A percentile compares a stretch with the other conserved stretches of the same genome.
Conservation (phyloP, 2,329 filamentous ascomycete genomes). For the Pyrenophora teres region DNA sequence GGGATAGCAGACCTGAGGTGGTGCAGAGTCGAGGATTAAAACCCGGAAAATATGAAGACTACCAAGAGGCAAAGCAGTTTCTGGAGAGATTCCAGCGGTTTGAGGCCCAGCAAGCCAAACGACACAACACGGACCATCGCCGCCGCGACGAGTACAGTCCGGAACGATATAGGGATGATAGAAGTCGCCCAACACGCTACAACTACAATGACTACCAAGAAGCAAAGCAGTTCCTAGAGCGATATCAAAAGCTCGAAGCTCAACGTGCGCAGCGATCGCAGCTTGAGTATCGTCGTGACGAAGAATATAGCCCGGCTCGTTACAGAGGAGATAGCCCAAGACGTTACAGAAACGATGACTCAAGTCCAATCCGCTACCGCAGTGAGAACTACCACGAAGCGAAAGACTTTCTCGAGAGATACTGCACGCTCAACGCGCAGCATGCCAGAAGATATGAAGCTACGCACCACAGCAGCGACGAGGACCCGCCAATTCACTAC, state of each 20-base stretch:
- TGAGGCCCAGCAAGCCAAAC: neutral
- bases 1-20: slow-evolving; percentile 12
- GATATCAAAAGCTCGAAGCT: slow-evolving; percentile 8
- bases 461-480: neutral
- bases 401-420: neutral
- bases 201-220: neutral
- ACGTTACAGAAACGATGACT: too few species aligned
- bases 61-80: slow-evolving; percentile 10
- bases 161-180: too few species aligned
- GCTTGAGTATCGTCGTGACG: neutral
- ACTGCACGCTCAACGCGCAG: slow-evolving; percentile 1
- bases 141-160: too few species aligned
- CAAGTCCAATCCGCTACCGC: too few species aligned
- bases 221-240: slow-evolving; percentile 1
- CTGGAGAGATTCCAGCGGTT: slow-evolving; percentile 1
- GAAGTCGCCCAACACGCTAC: too few species aligned
- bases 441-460: neutral
- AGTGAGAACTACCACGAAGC: neutral
- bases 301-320: neutral
- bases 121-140: too few species aligned
- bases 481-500: neutral
- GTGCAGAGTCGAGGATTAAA: slow-evolving; percentile 16
- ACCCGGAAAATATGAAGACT: slow-evolving; percentile 7
- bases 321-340: too few species aligned
- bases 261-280: neutral